Base-by-base conservation (phyloP, 2,329 filamentous ascomycete genomes). In the Colletotrichum viniferum region DNA sequence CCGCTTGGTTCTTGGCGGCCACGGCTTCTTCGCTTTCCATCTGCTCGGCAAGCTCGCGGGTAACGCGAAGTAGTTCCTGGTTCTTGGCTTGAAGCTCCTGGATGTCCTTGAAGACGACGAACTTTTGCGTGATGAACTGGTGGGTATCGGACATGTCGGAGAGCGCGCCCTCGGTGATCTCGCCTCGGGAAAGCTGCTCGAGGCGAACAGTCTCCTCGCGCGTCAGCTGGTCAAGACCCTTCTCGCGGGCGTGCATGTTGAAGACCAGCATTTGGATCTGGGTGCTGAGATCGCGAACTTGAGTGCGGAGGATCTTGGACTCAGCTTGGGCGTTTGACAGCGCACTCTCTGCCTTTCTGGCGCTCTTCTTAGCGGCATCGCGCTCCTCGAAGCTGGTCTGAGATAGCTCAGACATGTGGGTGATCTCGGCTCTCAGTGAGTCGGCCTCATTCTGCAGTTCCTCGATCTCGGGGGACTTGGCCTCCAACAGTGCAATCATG, bases 191-290 rank as follows among this genome's bases (percentile, higher is more conserved):
- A 9, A 98, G 89, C 77, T 94, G 93, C 82, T 97, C 92, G 48
- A 98, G 89, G 75, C 95, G 93, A 62, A 92, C 87, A 26, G 92
- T 91, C 78, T 98, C 95, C 76, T 95, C 93, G 1, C 92, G 88
- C 8, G 90, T 92, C 62, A 97, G 88, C 71, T 93, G 89, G 52
- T 94, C 92, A 62, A 94, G 85, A 28, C 96, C 96, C 83, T 95
- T 94, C 80, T 98, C 94, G 70, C 93, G 92, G 24, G 95, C 92
- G 80, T 97, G 93, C 73, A 96, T 90, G 83, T 98, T 96, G 84
- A 97, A 94, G 6, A 98, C 90, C 7, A 99, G 90, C 81, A 98
- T 93, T 83, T 98, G 97, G 77, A 98, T 92, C 83, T 99, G 96
- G 1, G 94, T 93, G 80, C 96, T 96, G 24, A 98, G 90, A 83